Evolutionary conservation across 192 early-diverging fungal species (phyloP).

Genomic region (Ambispora gerdemannii): DNA sequence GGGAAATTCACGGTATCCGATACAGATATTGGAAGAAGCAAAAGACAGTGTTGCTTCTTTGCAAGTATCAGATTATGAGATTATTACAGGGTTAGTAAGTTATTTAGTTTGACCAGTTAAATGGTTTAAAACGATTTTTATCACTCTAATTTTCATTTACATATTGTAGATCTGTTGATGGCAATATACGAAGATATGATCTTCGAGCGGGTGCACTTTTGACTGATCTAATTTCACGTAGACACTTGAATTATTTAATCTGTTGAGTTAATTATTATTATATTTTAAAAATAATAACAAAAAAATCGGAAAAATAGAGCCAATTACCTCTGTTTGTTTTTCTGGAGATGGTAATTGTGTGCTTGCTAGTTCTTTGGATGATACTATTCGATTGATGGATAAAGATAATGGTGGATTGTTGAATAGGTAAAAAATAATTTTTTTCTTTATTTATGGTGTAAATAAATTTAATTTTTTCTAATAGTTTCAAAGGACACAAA

Average conservation of each 20-base stretch:
- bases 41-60: slow-evolving; percentile 86
- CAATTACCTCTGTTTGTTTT: slow-evolving; percentile 71
- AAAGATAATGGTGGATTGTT: slow-evolving; percentile 67
- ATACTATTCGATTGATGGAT: slow-evolving; percentile 82
- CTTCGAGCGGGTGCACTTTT: slow-evolving; percentile 70
- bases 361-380: slow-evolving; percentile 71
- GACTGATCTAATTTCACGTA: slow-evolving; percentile 72
- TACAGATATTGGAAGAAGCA: slow-evolving; percentile 80
- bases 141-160: not conserved
- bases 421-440: slow-evolving; percentile 51
- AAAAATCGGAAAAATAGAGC: slow-evolving; percentile 40
- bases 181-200: slow-evolving; percentile 80
- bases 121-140: not conserved
- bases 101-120: not conserved
- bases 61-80: slow-evolving; percentile 62
- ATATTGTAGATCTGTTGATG: slow-evolving; percentile 72
- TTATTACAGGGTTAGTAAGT: slow-evolving; percentile 63
- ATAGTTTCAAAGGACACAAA: slow-evolving; percentile 75
- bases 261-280: not conserved
- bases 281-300: not conserved
- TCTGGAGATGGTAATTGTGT: slow-evolving; percentile 72
- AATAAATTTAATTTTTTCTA: not conserved
- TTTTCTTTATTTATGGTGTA: slow-evolving; percentile 2
- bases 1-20: slow-evolving; percentile 60
- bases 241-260: too few relatives aligned